Evolutionary conservation across 2,329 filamentous ascomycete species (phyloP).

Genomic region (Cytospora paraplurivora): DNA sequence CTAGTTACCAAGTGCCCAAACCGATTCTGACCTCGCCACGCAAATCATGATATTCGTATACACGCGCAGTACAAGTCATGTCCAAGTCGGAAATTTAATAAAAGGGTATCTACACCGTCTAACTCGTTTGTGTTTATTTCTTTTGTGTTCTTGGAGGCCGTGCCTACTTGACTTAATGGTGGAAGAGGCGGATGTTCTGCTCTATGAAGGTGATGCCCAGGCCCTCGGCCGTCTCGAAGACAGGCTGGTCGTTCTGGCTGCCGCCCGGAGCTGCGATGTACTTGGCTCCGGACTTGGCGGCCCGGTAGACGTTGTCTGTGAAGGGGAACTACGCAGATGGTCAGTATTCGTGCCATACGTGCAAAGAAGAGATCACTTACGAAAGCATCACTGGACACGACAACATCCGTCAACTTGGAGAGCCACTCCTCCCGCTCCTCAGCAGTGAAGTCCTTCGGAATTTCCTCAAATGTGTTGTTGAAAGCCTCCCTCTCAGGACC

Average conservation of each 20-base stretch:
- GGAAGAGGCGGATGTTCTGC: conserved; percentile 91
- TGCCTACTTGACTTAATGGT: conserved; percentile 67
- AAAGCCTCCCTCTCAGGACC: conserved; percentile 85
- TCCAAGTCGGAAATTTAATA: conserved; percentile 13
- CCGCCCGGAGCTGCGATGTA: conserved; percentile 94
- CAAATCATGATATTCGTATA: conserved; percentile 20
- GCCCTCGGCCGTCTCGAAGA: conserved; percentile 89
- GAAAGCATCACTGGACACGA: conserved; percentile 92
- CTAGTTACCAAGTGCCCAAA: conserved; percentile 14
- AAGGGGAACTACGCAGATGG: conserved; percentile 77
- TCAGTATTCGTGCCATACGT: conserved; percentile 31
- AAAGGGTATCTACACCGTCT: conserved; percentile 25
- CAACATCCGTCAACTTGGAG: conserved; percentile 77
- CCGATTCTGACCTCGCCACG: conserved; percentile 11
- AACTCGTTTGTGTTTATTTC: conserved; percentile 4
- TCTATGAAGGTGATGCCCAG: conserved; percentile 92
- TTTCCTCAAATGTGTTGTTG: conserved; percentile 86
- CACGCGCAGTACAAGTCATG: conserved; percentile 22
- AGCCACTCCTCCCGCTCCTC: conserved; percentile 89
- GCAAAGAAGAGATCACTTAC: conserved; percentile 52
- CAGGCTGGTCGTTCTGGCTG: conserved; percentile 80
- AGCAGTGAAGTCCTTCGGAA: conserved; percentile 77
- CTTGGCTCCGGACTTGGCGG: conserved; percentile 84
- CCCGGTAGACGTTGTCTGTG: conserved; percentile 95
- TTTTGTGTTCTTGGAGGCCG: background rate